These are phyloP conservation scores for Coprinopsis strossmayeri DNA, from an alignment of 768 basidiomycete species.

Conservation along the genomic window DNA sequence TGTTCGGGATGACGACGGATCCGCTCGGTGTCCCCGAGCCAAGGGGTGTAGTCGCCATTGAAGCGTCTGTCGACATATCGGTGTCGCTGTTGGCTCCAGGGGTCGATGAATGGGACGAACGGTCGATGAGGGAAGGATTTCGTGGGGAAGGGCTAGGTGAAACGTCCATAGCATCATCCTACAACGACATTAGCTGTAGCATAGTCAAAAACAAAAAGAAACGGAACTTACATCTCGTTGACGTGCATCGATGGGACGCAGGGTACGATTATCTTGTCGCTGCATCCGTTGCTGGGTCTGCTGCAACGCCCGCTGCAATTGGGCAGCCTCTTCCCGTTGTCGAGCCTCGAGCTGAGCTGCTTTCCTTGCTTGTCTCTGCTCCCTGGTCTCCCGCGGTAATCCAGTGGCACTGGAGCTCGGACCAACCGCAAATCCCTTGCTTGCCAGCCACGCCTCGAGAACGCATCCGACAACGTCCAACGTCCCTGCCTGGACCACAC, in stretches of 20 bases:
- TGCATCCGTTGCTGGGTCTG: constrained; percentile 26
- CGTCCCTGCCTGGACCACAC: constrained; percentile 93
- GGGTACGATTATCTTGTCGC: constrained; percentile 3
- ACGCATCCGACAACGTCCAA: constrained; percentile 92
- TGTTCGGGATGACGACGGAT: constrained; percentile 48
- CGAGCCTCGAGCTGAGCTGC: constrained; percentile 49
- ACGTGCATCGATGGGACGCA: not conserved
- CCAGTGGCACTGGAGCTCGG: constrained; percentile 75
- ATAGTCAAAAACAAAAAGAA: constrained; percentile 10
- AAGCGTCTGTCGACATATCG: constrained; percentile 58
- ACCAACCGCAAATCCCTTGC: constrained; percentile 81
- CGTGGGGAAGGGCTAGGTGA: constrained; percentile 11
- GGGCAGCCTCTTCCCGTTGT: constrained; percentile 54
- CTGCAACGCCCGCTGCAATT: constrained; percentile 52
- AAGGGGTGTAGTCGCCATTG: constrained; percentile 51
- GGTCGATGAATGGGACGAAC: constrained; percentile 15
- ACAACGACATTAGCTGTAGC: constrained; percentile 3
- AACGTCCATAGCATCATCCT: constrained; percentile 27
- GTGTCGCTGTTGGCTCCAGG: constrained; percentile 44
- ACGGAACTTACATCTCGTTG: constrained; percentile 12
- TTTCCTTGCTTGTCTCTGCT: constrained; percentile 61
- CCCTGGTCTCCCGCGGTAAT: constrained; percentile 65
- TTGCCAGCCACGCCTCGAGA: constrained; percentile 87
- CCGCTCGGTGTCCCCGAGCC: constrained; percentile 56
- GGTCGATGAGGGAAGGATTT: constrained; percentile 6